Base-by-base conservation (phyloP, 179 eudicot genomes). In the Beta corolliflora region DNA sequence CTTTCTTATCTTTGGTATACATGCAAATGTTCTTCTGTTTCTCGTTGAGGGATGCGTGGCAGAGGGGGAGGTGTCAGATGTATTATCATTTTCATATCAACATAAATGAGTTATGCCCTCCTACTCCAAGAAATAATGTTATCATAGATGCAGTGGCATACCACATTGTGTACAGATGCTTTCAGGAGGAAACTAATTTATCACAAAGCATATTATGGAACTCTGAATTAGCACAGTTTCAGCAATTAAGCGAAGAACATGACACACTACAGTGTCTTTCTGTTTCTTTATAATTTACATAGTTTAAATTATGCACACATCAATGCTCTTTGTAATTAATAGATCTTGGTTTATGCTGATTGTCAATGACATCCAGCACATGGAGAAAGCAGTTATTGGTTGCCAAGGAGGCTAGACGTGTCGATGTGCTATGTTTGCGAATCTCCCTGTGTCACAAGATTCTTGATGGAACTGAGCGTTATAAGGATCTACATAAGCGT, bases 321-420 rank as follows among this genome's bases (percentile, higher is more conserved):
- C 71, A 29, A 15, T 19, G 23, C 16, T 50, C 56, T 48, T 60
- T 59, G n/a, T 55, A 21, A 41, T 29, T 56, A 71, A 56, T 63
- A 61, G 67, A 48, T 66, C 29, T 79, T 50, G 23, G 31, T 50
- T 76, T 67, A 7, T 81, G 66, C 15, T 72, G 8, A 31, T 59
- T 75, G 4, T 63, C 69, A 23, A 11, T 78, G 71, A 63, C 71
- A 53, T 80, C 70, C 83, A 90, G 94, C 63, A 86, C 89, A 16
- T 91, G 91, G 94, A 87, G 86, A 77, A 91, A 89, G 77, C 94
- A 91, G 72, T 77, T 91, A 64, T 11, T 87, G 82, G 87, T 83
- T 80, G 93, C 91, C 6, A 91, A 85, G 83, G 91, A 86, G 70
- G 92, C 94, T 50, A 87, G 94, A 77, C 84, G 94, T 61, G 91